These are phyloP conservation scores for Leishmania turanica DNA, from an alignment of 208 protist species.

Conservation along the genomic window DNA sequence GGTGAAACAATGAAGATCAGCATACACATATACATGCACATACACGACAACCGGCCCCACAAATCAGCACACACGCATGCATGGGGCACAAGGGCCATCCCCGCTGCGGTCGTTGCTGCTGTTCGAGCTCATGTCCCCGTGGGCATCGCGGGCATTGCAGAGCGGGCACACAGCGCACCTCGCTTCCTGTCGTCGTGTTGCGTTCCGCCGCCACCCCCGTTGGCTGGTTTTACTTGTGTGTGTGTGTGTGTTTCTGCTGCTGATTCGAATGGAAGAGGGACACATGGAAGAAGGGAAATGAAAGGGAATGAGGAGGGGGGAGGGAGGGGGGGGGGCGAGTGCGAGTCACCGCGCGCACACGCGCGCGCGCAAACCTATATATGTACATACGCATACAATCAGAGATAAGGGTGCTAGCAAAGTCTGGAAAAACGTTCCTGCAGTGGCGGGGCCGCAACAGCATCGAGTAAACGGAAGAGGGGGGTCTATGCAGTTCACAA, in stretches of 20 bases:
- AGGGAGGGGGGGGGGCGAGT: background rate
- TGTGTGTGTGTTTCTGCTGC: background rate
- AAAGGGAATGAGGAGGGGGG: background rate
- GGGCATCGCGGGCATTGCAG: background rate
- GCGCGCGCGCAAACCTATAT: background rate
- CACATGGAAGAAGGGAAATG: background rate
- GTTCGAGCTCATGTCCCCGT: background rate
- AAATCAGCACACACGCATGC: background rate
- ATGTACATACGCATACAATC: background rate
- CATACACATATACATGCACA: background rate
- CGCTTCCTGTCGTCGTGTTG: background rate
- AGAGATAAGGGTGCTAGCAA: too few relatives aligned
- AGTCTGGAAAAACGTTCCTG: too few relatives aligned
- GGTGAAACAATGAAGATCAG: background rate
- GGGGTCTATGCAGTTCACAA: too few relatives aligned
- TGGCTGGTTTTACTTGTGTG: background rate
- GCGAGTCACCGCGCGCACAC: background rate
- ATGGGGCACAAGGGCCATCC: background rate
- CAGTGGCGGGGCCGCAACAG: too few relatives aligned
- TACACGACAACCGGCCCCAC: background rate
- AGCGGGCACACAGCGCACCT: background rate
- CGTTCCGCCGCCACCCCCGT: background rate
- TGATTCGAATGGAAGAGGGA: background rate
- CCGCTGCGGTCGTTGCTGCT: background rate
- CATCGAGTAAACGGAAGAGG: too few relatives aligned